Evolutionary conservation across 768 basidiomycete genomes (phyloP).

Genomic region (Podaxis rugospora): DNA sequence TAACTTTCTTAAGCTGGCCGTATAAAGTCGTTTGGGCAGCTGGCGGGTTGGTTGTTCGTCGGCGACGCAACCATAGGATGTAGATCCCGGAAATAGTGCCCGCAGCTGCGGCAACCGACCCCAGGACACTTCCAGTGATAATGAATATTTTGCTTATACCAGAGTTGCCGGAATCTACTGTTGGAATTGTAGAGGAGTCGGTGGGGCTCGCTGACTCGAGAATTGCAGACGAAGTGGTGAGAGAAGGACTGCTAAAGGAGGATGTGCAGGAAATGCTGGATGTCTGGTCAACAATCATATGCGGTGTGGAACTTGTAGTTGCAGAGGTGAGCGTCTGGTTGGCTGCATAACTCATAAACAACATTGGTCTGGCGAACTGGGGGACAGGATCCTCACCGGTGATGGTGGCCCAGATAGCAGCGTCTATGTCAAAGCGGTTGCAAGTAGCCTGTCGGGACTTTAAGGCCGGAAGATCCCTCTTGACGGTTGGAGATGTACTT

Average conservation of each 20-base stretch:
- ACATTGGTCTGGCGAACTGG: background rate
- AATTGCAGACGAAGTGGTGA: background rate
- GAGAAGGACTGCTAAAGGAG: background rate
- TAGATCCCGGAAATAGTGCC: background rate
- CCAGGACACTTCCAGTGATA: slow-evolving; percentile 1
- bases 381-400: background rate
- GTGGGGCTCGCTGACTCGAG: background rate
- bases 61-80: background rate
- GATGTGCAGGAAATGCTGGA: background rate
- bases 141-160: background rate
- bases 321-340: background rate
- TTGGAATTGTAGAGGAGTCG: background rate
- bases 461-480: too few species aligned
- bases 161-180: background rate
- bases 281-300: background rate
- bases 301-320: background rate
- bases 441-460: background rate
- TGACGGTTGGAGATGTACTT: background rate
- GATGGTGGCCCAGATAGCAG: background rate
- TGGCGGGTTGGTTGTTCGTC: background rate
- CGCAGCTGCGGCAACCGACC: background rate
- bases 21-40: background rate
- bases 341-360: background rate
- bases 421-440: background rate
- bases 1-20: background rate